Percentiles rank a stretch among this genome's conserved stretches.
Evolutionary conservation across 257 asterid species (phyloP).

Genomic region (Solanum tacnaense): DNA sequence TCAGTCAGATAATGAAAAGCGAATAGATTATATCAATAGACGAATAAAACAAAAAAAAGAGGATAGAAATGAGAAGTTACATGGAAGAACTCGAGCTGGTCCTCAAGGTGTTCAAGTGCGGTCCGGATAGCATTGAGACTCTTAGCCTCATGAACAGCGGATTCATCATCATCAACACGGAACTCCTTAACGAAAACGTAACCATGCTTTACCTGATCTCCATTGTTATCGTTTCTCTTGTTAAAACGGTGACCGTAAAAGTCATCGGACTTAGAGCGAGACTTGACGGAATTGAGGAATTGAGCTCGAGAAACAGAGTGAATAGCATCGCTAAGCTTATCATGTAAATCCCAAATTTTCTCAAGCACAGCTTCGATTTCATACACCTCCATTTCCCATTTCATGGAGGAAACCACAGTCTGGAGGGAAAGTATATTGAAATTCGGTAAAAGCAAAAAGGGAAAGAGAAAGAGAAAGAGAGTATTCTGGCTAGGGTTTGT

Average conservation of each 20-base stretch:
- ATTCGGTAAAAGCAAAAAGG: background rate
- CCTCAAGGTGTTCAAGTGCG: constrained; percentile 90
- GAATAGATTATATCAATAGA: background rate
- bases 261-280: constrained; percentile 34
- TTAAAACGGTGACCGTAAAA: constrained; percentile 26
- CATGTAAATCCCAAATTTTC: constrained; percentile 93
- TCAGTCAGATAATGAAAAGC: background rate
- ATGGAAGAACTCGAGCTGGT: constrained; percentile 90
- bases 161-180: constrained; percentile 49
- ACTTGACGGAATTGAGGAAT: constrained; percentile 58
- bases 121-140: constrained; percentile 78
- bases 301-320: constrained; percentile 83
- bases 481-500: background rate
- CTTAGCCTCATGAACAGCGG: constrained; percentile 78
- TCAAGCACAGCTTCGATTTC: constrained; percentile 83
- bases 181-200: constrained; percentile 72
- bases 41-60: background rate
- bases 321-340: constrained; percentile 91
- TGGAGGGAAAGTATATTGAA: constrained; percentile 10
- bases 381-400: constrained; percentile 84
- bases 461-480: background rate
- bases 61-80: constrained; percentile 13
- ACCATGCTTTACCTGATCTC: constrained; percentile 28
- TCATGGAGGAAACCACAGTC: constrained; percentile 23
- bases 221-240: constrained; percentile 6